Evolutionary conservation across 352 stramenopile species (phyloP).

Genomic region (Phytophthora capsici): DNA sequence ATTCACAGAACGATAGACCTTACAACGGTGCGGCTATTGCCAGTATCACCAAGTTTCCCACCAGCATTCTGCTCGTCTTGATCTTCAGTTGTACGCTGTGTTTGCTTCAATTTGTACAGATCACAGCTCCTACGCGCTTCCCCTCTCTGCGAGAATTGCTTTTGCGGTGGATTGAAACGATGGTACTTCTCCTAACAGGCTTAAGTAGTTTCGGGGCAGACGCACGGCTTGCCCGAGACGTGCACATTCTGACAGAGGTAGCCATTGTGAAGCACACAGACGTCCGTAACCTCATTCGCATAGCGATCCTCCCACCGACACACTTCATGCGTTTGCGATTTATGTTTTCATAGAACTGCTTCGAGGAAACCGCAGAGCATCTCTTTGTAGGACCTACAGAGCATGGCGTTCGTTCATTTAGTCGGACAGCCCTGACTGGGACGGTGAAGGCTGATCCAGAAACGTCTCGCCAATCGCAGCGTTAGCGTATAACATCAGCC

Average conservation of each 20-base stretch:
- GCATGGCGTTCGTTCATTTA: too few relatives aligned
- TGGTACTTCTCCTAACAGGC: conserved; percentile 33
- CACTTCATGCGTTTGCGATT: too few relatives aligned
- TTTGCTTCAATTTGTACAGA: neutral
- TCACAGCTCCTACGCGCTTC: neutral
- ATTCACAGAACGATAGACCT: neutral
- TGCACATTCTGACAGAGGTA: conserved; percentile 20
- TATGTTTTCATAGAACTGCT: too few relatives aligned
- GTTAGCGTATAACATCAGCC: too few relatives aligned
- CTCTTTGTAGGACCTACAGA: too few relatives aligned
- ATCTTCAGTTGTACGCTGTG: neutral
- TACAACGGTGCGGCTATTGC: neutral
- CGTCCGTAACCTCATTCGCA: too few relatives aligned
- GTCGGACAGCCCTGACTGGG: too few relatives aligned
- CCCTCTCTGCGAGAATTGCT: conserved; percentile 8
- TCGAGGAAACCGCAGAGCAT: too few relatives aligned
- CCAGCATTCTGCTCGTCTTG: neutral
- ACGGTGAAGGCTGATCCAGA: too few relatives aligned
- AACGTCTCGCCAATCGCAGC: too few relatives aligned
- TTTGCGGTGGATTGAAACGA: conserved; percentile 3
- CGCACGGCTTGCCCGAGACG: conserved; percentile 2
- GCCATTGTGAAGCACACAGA: too few relatives aligned
- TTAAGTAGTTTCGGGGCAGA: conserved; percentile 6
- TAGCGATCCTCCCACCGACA: too few relatives aligned
- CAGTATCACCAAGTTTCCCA: neutral